Evolutionary conservation across 345 rosid genomes (phyloP).

Genomic region (Passiflora organensis): DNA sequence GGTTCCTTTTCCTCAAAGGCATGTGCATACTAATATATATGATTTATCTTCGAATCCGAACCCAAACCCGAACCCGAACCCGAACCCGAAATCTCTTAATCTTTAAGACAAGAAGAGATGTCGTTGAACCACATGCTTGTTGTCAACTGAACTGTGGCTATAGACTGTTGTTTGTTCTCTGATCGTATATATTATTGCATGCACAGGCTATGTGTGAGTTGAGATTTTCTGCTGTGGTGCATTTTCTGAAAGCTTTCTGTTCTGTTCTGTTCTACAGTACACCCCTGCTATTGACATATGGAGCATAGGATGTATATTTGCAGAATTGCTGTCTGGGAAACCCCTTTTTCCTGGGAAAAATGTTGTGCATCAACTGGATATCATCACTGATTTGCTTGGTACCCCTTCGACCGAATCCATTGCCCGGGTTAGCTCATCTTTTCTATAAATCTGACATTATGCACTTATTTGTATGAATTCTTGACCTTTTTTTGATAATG

Average conservation of each 20-base stretch:
- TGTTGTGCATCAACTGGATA: constrained; percentile 84
- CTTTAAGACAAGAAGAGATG: no score
- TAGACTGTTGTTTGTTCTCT: not conserved
- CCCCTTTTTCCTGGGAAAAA: constrained; percentile 97
- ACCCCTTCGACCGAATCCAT: constrained; percentile 70
- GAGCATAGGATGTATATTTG: constrained; percentile 99
- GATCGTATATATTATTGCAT: no score
- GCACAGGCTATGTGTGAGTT: not conserved
- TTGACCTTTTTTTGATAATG: constrained; percentile 23
- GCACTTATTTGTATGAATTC: constrained; percentile 5
- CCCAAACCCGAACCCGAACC: no score
- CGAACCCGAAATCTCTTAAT: no score
- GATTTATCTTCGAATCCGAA: no score
- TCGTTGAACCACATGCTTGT: no score
- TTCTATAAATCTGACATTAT: not conserved
- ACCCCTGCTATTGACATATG: constrained; percentile 97
- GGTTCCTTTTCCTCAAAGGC: constrained; percentile 94
- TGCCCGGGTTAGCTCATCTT: constrained; percentile 63
- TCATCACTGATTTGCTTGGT: constrained; percentile 96
- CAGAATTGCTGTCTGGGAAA: constrained; percentile 82
- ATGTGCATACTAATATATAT: constrained; percentile 17
- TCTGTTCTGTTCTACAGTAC: constrained; percentile 56
- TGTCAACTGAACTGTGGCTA: no score
- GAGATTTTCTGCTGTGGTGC: constrained; percentile 10
- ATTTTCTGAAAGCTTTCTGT: constrained; percentile 7